These are phyloP conservation scores for Fraxinus pennsylvanica DNA, from an alignment of 257 asterid genomes.

Conservation along the genomic window DNA sequence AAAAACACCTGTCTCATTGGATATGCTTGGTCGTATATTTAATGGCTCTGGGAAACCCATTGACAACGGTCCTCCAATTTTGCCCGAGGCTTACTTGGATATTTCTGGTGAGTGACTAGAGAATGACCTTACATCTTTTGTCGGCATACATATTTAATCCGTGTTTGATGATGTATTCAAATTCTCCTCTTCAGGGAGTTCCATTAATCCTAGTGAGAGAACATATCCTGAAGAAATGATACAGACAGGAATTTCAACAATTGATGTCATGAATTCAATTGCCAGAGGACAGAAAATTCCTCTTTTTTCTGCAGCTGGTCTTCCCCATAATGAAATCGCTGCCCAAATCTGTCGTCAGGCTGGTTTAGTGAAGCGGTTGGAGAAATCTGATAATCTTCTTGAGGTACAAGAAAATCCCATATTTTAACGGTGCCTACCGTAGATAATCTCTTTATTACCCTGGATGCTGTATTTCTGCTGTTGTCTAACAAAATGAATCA, in stretches of 20 bases:
- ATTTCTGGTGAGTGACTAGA: slow-evolving; percentile 44
- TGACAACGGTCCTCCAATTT: slow-evolving; percentile 59
- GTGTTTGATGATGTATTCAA: slow-evolving; percentile 18
- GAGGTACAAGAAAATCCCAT: slow-evolving; percentile 45
- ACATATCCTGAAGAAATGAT: slow-evolving; percentile 98
- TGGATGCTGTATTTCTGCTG: background rate
- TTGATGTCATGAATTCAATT: slow-evolving; percentile 97
- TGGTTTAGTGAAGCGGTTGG: slow-evolving; percentile 94
- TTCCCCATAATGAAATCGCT: slow-evolving; percentile 98
- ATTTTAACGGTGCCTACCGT: slow-evolving; percentile 2
- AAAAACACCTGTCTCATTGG: slow-evolving; percentile 18
- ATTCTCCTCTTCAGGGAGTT: slow-evolving; percentile 70
- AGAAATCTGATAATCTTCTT: slow-evolving; percentile 82
- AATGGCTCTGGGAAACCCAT: slow-evolving; percentile 41
- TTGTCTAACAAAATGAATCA: slow-evolving; percentile 8
- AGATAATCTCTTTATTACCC: background rate
- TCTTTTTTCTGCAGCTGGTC: slow-evolving; percentile 98
- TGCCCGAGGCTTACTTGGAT: slow-evolving; percentile 62
- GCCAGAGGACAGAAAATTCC: slow-evolving; percentile 99
- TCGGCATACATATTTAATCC: slow-evolving; percentile 1
- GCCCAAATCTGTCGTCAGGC: slow-evolving; percentile 99
- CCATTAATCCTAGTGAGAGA: slow-evolving; percentile 98
- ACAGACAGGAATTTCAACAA: slow-evolving; percentile 96
- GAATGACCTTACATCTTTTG: slow-evolving; percentile 6
- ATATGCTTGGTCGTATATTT: slow-evolving; percentile 18